Evolutionary conservation across 148 eudicot genomes (phyloP).

Genomic region (Cornus controversa): DNA sequence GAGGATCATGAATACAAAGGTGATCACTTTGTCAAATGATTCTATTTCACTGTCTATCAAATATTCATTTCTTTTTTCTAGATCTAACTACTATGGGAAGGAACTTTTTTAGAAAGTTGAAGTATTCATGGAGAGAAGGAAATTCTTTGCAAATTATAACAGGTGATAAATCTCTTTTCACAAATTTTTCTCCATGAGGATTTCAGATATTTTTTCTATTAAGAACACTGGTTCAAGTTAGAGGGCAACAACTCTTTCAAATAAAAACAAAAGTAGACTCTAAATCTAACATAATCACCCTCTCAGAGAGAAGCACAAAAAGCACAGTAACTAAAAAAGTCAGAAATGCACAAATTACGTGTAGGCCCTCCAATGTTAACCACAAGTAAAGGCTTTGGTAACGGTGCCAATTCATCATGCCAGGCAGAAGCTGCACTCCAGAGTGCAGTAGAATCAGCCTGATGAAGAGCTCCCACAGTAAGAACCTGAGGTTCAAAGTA

Average conservation of each 20-base stretch:
- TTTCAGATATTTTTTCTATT: too few relatives aligned
- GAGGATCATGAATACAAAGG: too few relatives aligned
- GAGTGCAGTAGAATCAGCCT: conserved; percentile 61
- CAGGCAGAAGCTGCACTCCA: conserved; percentile 61
- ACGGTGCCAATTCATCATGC: conserved; percentile 68
- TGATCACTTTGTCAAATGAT: too few relatives aligned
- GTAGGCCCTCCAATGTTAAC: conserved; percentile 91
- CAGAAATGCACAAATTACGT: conserved; percentile 36
- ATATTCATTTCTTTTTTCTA: too few relatives aligned
- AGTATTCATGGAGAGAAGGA: too few relatives aligned
- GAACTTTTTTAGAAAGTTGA: too few relatives aligned
- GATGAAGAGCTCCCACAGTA: conserved; percentile 89
- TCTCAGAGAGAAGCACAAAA: background rate
- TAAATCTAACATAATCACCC: background rate
- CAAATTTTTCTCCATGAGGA: background rate
- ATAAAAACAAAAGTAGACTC: too few relatives aligned
- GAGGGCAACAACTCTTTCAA: too few relatives aligned
- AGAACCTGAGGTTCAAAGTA: conserved; percentile 49
- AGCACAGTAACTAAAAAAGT: background rate
- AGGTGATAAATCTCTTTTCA: background rate
- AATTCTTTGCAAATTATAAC: background rate
- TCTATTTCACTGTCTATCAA: too few relatives aligned
- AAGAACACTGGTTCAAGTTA: too few relatives aligned
- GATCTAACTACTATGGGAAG: too few relatives aligned
- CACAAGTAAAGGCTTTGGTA: conserved; percentile 73